phyloP scores from a whole-genome alignment of 139 green algal species.

The Haematococcus sp. region DNA sequence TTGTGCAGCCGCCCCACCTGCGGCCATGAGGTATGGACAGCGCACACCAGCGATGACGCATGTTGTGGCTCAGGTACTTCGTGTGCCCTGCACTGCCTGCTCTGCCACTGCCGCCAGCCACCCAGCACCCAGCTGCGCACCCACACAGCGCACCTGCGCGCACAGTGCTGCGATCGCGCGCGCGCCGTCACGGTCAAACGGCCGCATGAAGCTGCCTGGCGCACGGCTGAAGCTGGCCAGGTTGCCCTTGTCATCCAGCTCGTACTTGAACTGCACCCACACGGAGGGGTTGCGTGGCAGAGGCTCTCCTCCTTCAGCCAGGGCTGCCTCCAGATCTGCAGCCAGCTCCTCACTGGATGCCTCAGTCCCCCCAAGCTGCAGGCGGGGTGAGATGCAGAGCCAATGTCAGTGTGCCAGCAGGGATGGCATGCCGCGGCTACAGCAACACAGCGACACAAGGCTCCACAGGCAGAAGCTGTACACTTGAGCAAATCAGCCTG shows the following conservation, averaged over 20 bases:
- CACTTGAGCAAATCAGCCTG: too few species aligned
- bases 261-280: conserved; percentile 22
- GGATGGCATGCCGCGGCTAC: too few species aligned
- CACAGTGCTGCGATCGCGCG: conserved; percentile 28
- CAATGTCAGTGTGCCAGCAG: not conserved
- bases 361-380: conserved; percentile 21
- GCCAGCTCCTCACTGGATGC: conserved; percentile 14
- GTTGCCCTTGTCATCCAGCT: conserved; percentile 37
- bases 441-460: too few species aligned
- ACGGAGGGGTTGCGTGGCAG: conserved; percentile 22
- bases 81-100: too few species aligned
- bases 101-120: too few species aligned
- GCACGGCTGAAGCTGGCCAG: conserved; percentile 25
- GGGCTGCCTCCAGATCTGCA: conserved; percentile 21
- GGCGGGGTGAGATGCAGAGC: not conserved
- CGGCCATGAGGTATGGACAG: not conserved
- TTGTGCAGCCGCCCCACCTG: conserved; percentile 19
- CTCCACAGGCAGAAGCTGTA: too few species aligned
- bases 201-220: conserved; percentile 7
- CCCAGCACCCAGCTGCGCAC: not conserved
- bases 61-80: not conserved
- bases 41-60: not conserved
- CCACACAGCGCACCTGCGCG: conserved; percentile 5
- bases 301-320: conserved; percentile 18
- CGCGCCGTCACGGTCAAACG: conserved; percentile 32